These are phyloP conservation scores for Sutorius australiensis DNA, from an alignment of 768 basidiomycete species.

Conservation along the genomic window DNA sequence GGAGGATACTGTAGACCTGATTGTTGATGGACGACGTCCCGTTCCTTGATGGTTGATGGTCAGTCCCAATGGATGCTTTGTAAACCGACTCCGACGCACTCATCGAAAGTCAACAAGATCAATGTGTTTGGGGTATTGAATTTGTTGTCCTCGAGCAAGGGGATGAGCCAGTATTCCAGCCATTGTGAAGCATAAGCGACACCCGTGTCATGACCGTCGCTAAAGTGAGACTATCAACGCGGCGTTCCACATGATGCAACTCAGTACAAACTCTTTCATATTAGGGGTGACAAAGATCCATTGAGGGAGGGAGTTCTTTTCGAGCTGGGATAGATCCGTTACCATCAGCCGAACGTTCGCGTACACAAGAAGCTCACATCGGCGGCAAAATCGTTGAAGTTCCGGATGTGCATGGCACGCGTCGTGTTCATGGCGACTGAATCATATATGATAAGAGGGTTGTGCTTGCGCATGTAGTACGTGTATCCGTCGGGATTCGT, in stretches of 20 bases:
- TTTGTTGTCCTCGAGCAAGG: conserved; percentile 44
- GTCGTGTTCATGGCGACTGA: conserved; percentile 39
- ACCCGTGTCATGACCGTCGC: conserved; percentile 58
- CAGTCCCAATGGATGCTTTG: neutral
- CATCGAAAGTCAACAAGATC: conserved; percentile 60
- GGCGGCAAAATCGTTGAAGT: conserved; percentile 58
- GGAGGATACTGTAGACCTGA: conserved; percentile 41
- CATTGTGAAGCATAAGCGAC: conserved; percentile 45
- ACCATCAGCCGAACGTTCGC: neutral
- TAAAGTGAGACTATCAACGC: conserved; percentile 20
- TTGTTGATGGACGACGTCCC: conserved; percentile 39
- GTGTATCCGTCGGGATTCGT: conserved; percentile 32
- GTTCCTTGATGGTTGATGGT: conserved; percentile 10
- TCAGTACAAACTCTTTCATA: conserved; percentile 27
- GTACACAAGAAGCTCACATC: conserved; percentile 34
- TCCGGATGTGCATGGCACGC: conserved; percentile 45
- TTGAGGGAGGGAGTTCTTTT: conserved; percentile 48
- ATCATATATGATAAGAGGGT: conserved; percentile 49
- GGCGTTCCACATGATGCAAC: neutral
- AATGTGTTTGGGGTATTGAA: conserved; percentile 56
- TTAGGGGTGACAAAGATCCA: conserved; percentile 64
- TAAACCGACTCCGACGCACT: conserved; percentile 34
- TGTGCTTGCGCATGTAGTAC: conserved; percentile 54
- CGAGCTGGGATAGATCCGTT: conserved; percentile 9
- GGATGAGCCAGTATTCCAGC: conserved; percentile 48